These are phyloP conservation scores for Amanita jacksonii DNA, from an alignment of 768 basidiomycete species.

Conservation along the genomic window DNA sequence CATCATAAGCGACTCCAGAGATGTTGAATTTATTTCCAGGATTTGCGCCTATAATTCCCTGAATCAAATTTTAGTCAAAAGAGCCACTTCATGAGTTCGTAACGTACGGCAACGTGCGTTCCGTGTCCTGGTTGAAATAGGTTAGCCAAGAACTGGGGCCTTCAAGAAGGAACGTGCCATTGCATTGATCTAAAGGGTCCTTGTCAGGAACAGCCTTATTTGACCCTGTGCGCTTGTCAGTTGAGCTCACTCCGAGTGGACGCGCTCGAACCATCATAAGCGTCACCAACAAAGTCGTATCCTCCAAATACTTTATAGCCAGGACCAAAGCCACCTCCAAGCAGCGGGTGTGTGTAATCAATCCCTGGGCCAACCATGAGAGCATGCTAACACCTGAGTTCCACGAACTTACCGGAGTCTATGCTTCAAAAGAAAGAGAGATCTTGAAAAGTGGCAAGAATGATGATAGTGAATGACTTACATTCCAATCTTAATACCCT, in stretches of 20 bases:
- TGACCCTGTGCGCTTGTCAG: neutral
- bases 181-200: constrained; percentile 7
- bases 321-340: constrained; percentile 30
- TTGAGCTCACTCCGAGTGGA: neutral
- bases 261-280: constrained; percentile 19
- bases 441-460: neutral
- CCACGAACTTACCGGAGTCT: constrained; percentile 28
- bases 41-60: constrained; percentile 56
- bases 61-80: constrained; percentile 22
- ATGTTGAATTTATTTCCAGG: constrained; percentile 55
- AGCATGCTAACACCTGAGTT: neutral
- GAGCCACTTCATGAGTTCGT: neutral
- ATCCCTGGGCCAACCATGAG: constrained; percentile 21
- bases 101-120: constrained; percentile 8
- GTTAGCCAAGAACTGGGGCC: neutral
- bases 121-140: constrained; percentile 3
- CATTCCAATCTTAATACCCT: constrained; percentile 62
- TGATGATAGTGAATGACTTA: constrained; percentile 18
- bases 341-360: constrained; percentile 33
- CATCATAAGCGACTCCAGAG: constrained; percentile 59
- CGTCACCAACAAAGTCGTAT: constrained; percentile 33
- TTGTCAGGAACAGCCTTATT: neutral
- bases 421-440: constrained; percentile 25
- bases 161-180: constrained; percentile 6
- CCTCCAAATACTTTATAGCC: constrained; percentile 30